Evolutionary conservation across 768 basidiomycete species (phyloP), one percentile per base, ranked within the genome.

Genomic region (Psilocybe azurescens): DNA sequence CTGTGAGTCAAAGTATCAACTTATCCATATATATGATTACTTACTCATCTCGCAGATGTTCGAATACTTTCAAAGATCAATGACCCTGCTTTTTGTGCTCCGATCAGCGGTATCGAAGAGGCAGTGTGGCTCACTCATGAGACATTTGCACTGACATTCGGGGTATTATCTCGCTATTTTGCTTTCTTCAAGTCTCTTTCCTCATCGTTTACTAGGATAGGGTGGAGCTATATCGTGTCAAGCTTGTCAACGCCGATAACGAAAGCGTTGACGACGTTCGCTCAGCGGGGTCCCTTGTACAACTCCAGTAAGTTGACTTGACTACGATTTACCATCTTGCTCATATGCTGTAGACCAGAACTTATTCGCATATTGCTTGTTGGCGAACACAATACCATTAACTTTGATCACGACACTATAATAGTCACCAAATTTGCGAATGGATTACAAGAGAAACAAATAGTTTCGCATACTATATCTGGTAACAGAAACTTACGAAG

Each of bases 101-200:
- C 71, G 6, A 59, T 74, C n/a, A 16, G 48, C 29, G 68, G 62
- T 10, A 68, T 84, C 29, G 63, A 70, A 30, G 67, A 76, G 36
- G 70, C 73, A 11, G 64, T 69, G 30, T 86, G 81, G 82, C 62
- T 80, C 7, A 74, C 77, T 52, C 72, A 78, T 57, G 69, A 71
- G 6, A 69, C 70, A 2, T 83, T 80, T 69, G 77, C 74, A 8
- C 62, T 84, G 14, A 67, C 74, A 13, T 80, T 77, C 60, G 70
- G 78, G 68, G 84, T 83, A 60, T 41, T 24, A 29, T 51, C 18
- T 39, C 11, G 14, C 41, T 39, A 8, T 14, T 39, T 1, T 39
- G 14, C 41, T 14, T 50, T 49, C 28, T 38, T 44, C 29, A 5
- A 10, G 18, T 18, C 29, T 0, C 33, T 9, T 16, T 30, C 20